Conservation (phyloP, 371 early-diverging fungal species). For the Mucor circinelloides region DNA sequence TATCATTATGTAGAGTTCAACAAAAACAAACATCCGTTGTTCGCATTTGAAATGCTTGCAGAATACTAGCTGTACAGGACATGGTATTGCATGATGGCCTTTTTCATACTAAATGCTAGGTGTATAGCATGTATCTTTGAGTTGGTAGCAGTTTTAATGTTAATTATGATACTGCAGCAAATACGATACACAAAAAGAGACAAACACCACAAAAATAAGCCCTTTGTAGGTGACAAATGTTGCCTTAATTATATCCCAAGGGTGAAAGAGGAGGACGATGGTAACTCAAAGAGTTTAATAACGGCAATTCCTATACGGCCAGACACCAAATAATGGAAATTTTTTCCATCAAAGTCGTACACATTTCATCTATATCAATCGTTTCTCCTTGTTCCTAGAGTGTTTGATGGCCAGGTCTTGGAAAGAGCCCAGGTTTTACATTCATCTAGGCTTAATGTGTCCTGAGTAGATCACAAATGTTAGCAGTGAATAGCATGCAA, state of each 20-base stretch:
- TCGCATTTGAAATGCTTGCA: neutral
- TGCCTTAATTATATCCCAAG: neutral
- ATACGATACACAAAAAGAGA: neutral
- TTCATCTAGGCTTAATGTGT: neutral
- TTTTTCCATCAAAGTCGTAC: constrained; percentile 1
- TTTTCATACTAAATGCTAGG: neutral
- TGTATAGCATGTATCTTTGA: neutral
- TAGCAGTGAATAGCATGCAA: neutral
- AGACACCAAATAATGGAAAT: constrained; percentile 15
- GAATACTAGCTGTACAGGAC: neutral
- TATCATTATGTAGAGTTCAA: neutral
- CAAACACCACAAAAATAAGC: neutral
- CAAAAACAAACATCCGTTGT: neutral
- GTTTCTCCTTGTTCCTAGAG: neutral
- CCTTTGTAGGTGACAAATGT: neutral
- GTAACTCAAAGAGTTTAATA: constrained; percentile 3
- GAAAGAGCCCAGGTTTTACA: neutral
- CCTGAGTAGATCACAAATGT: neutral
- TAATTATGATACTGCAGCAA: constrained; percentile 1
- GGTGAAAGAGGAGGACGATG: neutral
- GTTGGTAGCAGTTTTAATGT: constrained; percentile 2
- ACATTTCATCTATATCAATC: neutral
- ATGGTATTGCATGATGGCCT: neutral
- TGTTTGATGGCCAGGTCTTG: neutral
- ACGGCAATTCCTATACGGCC: constrained; percentile 2